Conservation (phyloP, 1,284 basidiomycete genomes). For the Ceratobasidium theobromae region DNA sequence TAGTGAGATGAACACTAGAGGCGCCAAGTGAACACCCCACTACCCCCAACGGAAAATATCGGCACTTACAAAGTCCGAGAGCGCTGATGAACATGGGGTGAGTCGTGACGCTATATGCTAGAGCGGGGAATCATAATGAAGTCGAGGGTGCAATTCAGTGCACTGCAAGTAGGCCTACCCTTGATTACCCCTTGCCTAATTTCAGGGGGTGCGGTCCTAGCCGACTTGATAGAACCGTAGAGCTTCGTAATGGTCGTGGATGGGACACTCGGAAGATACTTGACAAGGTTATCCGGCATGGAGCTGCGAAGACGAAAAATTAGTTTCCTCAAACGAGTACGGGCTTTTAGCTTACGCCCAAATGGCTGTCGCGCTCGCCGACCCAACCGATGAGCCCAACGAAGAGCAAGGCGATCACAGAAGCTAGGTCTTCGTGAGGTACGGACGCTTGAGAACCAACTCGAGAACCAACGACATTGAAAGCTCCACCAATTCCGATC, state of each 20-base stretch:
- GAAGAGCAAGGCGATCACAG: conserved; percentile 81
- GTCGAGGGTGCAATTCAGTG: not conserved
- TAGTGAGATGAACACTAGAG: conserved; percentile 20
- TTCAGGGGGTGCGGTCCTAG: conserved; percentile 40
- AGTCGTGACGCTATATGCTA: conserved; percentile 25
- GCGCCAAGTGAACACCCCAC: not conserved
- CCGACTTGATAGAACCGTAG: conserved; percentile 43
- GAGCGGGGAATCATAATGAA: not conserved
- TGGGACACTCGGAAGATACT: conserved; percentile 30
- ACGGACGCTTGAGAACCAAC: conserved; percentile 80
- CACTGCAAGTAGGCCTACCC: conserved; percentile 5
- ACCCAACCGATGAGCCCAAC: conserved; percentile 73
- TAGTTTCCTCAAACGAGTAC: not conserved
- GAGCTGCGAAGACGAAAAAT: conserved; percentile 3
- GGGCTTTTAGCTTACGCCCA: conserved; percentile 28
- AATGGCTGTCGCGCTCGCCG: conserved; percentile 50
- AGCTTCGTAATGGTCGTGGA: conserved; percentile 22
- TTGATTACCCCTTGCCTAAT: conserved; percentile 45
- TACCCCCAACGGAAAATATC: not conserved
- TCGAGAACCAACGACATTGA: conserved; percentile 68
- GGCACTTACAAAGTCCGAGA: conserved; percentile 11
- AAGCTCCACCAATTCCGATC: conserved; percentile 77
- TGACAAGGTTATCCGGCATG: conserved; percentile 33
- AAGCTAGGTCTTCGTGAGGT: conserved; percentile 73
- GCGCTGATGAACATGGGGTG: conserved; percentile 32